Evolutionary conservation across 73 alveolate species (phyloP).

Genomic region (Paramecium sonneborni): DNA sequence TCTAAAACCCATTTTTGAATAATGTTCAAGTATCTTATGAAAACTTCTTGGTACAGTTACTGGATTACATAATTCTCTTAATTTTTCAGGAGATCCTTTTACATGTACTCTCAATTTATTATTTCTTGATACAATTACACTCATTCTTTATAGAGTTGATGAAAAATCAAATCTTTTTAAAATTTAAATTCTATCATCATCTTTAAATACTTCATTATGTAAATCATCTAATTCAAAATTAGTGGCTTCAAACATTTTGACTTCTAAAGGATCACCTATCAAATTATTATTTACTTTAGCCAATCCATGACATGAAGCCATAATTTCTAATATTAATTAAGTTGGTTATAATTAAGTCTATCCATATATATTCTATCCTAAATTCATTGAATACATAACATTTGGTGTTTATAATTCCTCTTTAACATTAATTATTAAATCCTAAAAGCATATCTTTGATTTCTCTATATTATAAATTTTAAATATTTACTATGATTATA

Average conservation of each 20-base stretch:
- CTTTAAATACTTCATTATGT: conserved; percentile 1
- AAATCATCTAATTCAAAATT: conserved; percentile 81
- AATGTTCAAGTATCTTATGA: conserved; percentile 79
- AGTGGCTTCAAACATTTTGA: conserved; percentile 88
- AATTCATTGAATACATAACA: neutral
- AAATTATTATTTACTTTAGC: conserved; percentile 73
- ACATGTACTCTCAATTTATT: conserved; percentile 74
- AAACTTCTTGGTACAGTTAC: conserved; percentile 83
- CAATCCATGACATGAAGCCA: conserved; percentile 71
- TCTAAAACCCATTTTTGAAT: conserved; percentile 92
- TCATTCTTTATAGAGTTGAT: conserved; percentile 91
- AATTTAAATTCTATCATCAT: conserved; percentile 76
- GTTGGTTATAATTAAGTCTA: neutral
- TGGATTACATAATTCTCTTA: conserved; percentile 84
- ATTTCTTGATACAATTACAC: conserved; percentile 76
- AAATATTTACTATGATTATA: neutral
- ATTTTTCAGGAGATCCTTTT: conserved; percentile 97
- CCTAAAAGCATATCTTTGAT: conserved; percentile 19
- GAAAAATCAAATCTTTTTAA: conserved; percentile 93
- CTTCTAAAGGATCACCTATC: conserved; percentile 96
- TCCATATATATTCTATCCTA: neutral
- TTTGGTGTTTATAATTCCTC: neutral
- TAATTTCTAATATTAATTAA: conserved; percentile 48
- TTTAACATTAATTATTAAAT: neutral
- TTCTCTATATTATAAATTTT: neutral